Percentiles rank a stretch among this genome's conserved stretches.
These are phyloP conservation scores for Ceratocystis papillata DNA, from an alignment of 2,329 filamentous ascomycete species.

Conservation along the genomic window DNA sequence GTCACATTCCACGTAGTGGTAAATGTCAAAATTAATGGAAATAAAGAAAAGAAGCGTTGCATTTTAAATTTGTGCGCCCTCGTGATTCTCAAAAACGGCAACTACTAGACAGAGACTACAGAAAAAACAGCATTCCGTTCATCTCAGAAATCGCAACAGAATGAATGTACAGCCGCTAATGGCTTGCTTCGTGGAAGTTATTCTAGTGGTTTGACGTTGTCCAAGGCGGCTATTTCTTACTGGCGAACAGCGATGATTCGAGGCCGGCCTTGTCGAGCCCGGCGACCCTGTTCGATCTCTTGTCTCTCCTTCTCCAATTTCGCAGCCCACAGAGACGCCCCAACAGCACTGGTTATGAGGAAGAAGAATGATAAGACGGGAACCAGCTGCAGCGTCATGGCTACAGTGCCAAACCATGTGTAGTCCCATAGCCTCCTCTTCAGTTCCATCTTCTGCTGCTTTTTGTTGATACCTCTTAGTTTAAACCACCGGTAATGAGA, in stretches of 20 bases:
- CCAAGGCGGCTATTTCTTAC: background rate
- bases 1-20: too few relatives aligned
- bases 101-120: background rate
- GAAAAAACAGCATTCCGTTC: background rate
- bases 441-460: constrained; percentile 61
- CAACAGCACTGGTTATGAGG: constrained; percentile 73
- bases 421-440: constrained; percentile 65
- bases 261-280: background rate
- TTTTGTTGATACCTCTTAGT: constrained; percentile 61
- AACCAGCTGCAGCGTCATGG: constrained; percentile 74
- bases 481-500: constrained; percentile 88
- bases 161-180: too few relatives aligned
- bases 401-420: constrained; percentile 82
- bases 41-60: background rate
- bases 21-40: too few relatives aligned
- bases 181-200: background rate
- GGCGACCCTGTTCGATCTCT: background rate
- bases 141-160: background rate
- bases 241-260: constrained; percentile 14
- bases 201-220: background rate
- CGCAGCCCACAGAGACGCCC: constrained; percentile 76
- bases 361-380: constrained; percentile 92
- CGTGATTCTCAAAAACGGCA: background rate
- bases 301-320: constrained; percentile 54
- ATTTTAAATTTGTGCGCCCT: background rate